phyloP scores from a whole-genome alignment of 192 early-diverging fungal genomes.

The Coemansia sp. region DNA sequence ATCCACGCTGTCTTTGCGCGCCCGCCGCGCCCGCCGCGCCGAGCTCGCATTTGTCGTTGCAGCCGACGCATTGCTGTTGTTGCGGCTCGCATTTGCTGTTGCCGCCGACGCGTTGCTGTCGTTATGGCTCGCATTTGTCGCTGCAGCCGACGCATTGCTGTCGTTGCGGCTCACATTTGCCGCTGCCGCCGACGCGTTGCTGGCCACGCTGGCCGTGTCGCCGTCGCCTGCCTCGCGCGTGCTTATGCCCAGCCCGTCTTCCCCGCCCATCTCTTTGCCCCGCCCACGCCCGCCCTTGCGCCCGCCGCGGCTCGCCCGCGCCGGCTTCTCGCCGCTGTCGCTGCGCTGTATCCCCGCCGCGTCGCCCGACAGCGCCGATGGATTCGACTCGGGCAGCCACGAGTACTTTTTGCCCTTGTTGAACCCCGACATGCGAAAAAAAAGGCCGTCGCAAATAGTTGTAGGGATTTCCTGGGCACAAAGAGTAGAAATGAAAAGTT shows the following conservation, averaged over 20 bases:
- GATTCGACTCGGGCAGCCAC: conserved; percentile 49
- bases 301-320: conserved; percentile 6
- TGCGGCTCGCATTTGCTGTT: not conserved
- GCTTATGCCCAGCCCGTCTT: not conserved
- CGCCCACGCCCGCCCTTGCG: not conserved
- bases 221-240: not conserved
- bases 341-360: conserved; percentile 3
- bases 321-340: conserved; percentile 21
- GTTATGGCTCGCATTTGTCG: not conserved
- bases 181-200: not conserved
- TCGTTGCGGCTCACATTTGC: not conserved
- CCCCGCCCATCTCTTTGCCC: not conserved
- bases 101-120: not conserved
- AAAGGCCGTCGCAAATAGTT: not conserved
- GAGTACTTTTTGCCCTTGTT: conserved; percentile 46
- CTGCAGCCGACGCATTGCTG: not conserved
- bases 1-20: conserved; percentile 48
- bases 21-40: conserved; percentile 13
- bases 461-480: no score
- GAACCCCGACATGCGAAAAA: conserved; percentile 28
- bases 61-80: not conserved
- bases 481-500: no score
- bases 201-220: not conserved
- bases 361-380: conserved; percentile 42
- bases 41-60: not conserved